A percentile compares a stretch with the other conserved stretches of the same genome.
Evolutionary conservation across 2,329 filamentous ascomycete genomes (phyloP).

Genomic region (Ceratocystis destructans): DNA sequence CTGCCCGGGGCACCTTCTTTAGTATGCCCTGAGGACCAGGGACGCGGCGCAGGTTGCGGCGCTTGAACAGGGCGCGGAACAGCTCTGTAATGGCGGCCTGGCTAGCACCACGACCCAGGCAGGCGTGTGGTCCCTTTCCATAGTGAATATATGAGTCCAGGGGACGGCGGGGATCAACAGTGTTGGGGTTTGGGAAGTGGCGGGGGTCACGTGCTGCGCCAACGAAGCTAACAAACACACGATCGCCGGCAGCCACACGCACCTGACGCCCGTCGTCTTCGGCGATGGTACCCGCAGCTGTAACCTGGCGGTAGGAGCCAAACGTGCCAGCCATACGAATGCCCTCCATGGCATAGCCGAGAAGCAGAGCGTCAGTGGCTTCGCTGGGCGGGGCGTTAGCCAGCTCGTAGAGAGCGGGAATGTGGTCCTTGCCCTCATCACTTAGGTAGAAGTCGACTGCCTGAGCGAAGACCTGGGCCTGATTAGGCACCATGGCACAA

Average conservation of each 20-base stretch:
- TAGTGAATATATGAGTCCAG: conserved; percentile 52
- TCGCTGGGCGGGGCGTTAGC: conserved; percentile 41
- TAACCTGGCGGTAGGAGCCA: conserved; percentile 45
- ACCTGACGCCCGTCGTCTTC: conserved; percentile 38
- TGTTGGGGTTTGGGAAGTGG: conserved; percentile 47
- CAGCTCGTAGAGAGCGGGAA: conserved; percentile 47
- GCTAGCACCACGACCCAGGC: conserved; percentile 46
- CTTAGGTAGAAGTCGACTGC: conserved; percentile 60
- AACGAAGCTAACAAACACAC: conserved; percentile 51
- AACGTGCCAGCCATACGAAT: conserved; percentile 53
- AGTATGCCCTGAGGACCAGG: conserved; percentile 51
- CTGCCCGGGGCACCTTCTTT: conserved; percentile 47
- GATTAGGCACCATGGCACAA: conserved; percentile 53
- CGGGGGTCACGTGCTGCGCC: conserved; percentile 41
- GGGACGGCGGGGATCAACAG: conserved; percentile 49
- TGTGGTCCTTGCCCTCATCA: conserved; percentile 38
- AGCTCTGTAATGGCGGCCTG: conserved; percentile 52
- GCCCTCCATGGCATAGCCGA: conserved; percentile 59
- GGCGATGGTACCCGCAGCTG: conserved; percentile 31
- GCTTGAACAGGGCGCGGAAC: conserved; percentile 50
- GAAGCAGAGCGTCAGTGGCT: conserved; percentile 48
- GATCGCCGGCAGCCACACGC: conserved; percentile 40
- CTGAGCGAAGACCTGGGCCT: conserved; percentile 60
- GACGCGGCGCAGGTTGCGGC: conserved; percentile 46
- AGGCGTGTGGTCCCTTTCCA: conserved; percentile 47